phyloP scores from a whole-genome alignment of 1,284 basidiomycete genomes.

The Phellinidium pouzarii region DNA sequence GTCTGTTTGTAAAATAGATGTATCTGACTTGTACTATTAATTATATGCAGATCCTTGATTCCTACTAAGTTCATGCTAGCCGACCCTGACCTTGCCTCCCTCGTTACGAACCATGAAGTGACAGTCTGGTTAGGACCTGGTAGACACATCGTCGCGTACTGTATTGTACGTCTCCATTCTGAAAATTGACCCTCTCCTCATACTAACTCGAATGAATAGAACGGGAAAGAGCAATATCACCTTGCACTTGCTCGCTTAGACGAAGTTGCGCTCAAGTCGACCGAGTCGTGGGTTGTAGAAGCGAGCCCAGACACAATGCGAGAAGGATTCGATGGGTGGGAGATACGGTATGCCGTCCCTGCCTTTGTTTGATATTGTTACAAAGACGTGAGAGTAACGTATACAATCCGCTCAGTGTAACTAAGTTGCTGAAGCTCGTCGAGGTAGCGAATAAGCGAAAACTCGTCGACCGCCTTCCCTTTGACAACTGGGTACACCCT shows the following conservation, averaged over 20 bases:
- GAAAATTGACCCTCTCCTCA: not conserved
- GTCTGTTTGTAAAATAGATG: not conserved
- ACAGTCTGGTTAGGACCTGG: conserved; percentile 22
- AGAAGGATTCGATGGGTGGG: conserved; percentile 21
- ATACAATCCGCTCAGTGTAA: conserved; percentile 15
- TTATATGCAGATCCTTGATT: conserved; percentile 17
- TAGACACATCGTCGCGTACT: conserved; percentile 23
- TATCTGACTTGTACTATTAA: not conserved
- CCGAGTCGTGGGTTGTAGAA: conserved; percentile 22
- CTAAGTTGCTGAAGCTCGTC: conserved; percentile 21
- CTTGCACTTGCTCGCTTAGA: conserved; percentile 21
- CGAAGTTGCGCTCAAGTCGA: conserved; percentile 14
- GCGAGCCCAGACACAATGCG: conserved; percentile 22
- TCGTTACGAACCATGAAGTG: conserved; percentile 22
- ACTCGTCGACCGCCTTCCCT: conserved; percentile 22
- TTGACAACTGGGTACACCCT: conserved; percentile 23
- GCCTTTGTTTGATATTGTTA: too few species aligned
- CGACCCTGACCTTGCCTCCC: conserved; percentile 20
- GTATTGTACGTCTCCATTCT: conserved; percentile 18
- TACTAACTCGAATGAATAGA: conserved; percentile 6
- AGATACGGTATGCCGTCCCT: conserved; percentile 22
- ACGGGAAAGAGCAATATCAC: conserved; percentile 22
- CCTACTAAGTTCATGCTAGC: conserved; percentile 19
- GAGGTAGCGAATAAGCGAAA: conserved; percentile 21
- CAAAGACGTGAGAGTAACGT: not conserved